Conservation (phyloP, 768 basidiomycete genomes). For the Suillus sp. region DNA sequence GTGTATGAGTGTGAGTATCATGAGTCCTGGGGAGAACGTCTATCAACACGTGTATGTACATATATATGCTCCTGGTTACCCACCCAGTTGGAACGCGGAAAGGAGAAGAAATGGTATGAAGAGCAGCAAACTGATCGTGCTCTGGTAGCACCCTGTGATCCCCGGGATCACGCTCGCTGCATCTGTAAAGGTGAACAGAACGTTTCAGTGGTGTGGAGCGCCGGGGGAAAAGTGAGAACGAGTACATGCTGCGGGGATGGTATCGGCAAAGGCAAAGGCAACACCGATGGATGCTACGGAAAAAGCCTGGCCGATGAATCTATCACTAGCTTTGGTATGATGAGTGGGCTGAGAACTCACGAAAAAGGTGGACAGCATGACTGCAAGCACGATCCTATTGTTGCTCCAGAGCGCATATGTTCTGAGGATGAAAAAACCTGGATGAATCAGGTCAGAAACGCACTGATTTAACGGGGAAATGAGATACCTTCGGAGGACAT, state of each 20-base stretch:
- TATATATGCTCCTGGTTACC: not conserved
- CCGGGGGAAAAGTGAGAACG: not conserved
- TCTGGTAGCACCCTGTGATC: not conserved
- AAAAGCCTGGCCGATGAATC: not conserved
- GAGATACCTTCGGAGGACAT: not conserved
- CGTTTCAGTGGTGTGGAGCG: not conserved
- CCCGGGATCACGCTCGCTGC: not conserved
- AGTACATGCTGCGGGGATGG: not conserved
- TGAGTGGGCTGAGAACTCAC: not conserved
- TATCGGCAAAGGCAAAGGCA: not conserved
- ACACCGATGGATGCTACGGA: not conserved
- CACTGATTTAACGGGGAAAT: not conserved
- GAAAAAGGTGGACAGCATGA: not conserved
- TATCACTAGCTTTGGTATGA: not conserved
- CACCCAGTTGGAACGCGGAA: not conserved
- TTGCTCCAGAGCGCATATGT: not conserved
- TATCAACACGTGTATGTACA: not conserved
- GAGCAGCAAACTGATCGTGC: not conserved
- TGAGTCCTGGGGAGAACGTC: not conserved
- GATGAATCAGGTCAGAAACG: not conserved
- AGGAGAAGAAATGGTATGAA: not conserved
- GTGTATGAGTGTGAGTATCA: not conserved
- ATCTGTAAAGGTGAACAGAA: not conserved
- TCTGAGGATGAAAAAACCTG: not conserved
- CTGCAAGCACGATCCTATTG: not conserved